Evolutionary conservation across 495 filamentous ascomycete genomes (phyloP), one percentile per base, ranked within the genome.

Genomic region (Penicillium fimorum): DNA sequence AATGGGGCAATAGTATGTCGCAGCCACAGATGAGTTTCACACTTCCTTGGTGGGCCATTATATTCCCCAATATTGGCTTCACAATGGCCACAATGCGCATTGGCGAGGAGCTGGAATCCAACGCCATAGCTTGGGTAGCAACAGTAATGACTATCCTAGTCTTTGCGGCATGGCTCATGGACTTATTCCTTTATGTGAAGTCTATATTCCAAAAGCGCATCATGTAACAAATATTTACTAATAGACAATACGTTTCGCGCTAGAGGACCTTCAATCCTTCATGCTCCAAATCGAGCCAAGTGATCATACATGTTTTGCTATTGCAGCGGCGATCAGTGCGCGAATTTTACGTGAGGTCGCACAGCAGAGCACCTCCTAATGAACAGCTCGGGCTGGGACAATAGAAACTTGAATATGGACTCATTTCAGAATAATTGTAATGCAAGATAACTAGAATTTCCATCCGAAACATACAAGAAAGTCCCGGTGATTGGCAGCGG

Each of bases 91-190:
- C 41, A 20, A 44, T 44, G 25, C 20, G 20, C 41, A 44, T 44
- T 24, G 41, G 41, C 41, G 41, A 44, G 41, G 41, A 44, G 41
- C 41, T 44, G 41, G 41, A 44, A 44, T 25, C 41, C 41, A 44
- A 25, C 11, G 41, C 41, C 20, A 44, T 44, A 44, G 41, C 41
- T 12, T n/a, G n/a, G 41, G 41, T 44, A 9, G 41, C 41, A 44
- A 44, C 41, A 44, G 41, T 25, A 20, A 44, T 44, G 41, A 44
- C 41, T 24, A 25, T 44, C 8, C 41, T 44, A 13, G 20, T 44
- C 41, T 44, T 44, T 44, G 18, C 41, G 20, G 41, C 41, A 44
- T 44, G 41, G 41, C 41, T 44, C 41, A 44, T 44, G 41, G 41
- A 44, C 41, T 44, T 44, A 44, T 44, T 24, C 41, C 20, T 44